These are phyloP conservation scores for Lactarius evosmus DNA, from an alignment of 768 basidiomycete genomes.

Conservation along the genomic window DNA sequence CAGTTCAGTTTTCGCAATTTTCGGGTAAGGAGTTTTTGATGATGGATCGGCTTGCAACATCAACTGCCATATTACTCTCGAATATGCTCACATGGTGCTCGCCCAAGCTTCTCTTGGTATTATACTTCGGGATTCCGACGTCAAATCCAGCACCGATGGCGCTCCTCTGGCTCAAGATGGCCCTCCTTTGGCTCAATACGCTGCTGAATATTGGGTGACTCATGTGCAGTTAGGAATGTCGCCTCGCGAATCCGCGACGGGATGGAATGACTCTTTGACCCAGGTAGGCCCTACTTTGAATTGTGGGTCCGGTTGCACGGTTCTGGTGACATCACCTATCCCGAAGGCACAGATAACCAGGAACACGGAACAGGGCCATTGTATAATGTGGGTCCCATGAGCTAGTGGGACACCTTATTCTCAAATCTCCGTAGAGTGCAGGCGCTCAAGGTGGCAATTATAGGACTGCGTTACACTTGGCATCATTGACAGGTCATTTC, in stretches of 20 bases:
- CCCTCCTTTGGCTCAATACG: too few relatives aligned
- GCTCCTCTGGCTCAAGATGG: neutral
- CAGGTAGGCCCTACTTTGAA: neutral
- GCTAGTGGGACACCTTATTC: neutral
- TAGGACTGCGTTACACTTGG: neutral
- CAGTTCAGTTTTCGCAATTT: neutral
- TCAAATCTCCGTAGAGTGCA: neutral
- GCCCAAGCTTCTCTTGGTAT: neutral
- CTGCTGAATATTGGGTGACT: neutral
- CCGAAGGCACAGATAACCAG: too few relatives aligned
- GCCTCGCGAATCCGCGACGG: neutral
- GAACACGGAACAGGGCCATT: too few relatives aligned
- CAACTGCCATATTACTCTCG: neutral
- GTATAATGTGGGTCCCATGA: neutral
- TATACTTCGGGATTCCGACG: neutral
- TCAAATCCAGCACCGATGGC: neutral
- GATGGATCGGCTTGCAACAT: neutral
- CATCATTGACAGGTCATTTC: neutral
- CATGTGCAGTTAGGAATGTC: neutral
- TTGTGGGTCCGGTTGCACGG: neutral
- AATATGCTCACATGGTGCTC: neutral
- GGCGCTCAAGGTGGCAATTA: neutral
- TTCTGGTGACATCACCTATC: too few relatives aligned
- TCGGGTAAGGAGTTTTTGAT: neutral
- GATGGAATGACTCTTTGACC: neutral